Evolutionary conservation across 352 stramenopile species (phyloP).

Genomic region (Halophytophthora batemanensis): DNA sequence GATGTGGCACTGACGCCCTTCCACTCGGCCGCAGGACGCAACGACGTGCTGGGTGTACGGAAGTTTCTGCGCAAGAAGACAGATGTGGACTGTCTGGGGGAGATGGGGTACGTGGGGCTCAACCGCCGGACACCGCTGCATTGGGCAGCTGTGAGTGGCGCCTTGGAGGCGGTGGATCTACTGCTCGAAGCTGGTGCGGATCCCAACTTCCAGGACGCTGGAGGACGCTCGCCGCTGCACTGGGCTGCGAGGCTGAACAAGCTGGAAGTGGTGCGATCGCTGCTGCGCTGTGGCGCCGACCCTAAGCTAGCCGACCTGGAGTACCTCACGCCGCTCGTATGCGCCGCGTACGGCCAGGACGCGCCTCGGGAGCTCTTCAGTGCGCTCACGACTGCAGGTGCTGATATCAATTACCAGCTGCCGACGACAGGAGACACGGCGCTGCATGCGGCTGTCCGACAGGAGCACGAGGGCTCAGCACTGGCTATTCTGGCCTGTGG

Average conservation of each 20-base stretch:
- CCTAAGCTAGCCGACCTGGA: constrained; percentile 51
- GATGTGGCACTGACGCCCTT: constrained; percentile 81
- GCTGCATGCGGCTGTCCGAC: constrained; percentile 64
- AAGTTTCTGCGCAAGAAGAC: constrained; percentile 63
- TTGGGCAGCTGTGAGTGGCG: constrained; percentile 72
- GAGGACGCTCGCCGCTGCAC: constrained; percentile 67
- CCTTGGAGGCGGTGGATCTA: constrained; percentile 51
- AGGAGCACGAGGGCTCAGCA: constrained; percentile 63
- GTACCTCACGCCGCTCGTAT: constrained; percentile 68
- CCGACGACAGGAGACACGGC: constrained; percentile 64
- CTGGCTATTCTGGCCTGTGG: constrained; percentile 67
- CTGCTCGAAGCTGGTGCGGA: constrained; percentile 67
- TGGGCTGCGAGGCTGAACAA: constrained; percentile 72
- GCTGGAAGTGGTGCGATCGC: constrained; percentile 40
- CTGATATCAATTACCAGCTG: constrained; percentile 72
- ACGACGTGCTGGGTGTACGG: constrained; percentile 51
- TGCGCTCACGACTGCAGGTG: constrained; percentile 48
- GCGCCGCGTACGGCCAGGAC: constrained; percentile 43
- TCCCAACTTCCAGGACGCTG: constrained; percentile 72
- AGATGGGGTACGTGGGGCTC: constrained; percentile 78
- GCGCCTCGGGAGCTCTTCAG: constrained; percentile 53
- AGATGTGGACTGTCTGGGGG: constrained; percentile 65
- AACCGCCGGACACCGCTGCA: constrained; percentile 78
- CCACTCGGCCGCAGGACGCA: constrained; percentile 56
- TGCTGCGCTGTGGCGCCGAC: constrained; percentile 43